These are phyloP conservation scores for Penicillium expansum DNA, from an alignment of 2,329 filamentous ascomycete genomes.

Conservation along the genomic window DNA sequence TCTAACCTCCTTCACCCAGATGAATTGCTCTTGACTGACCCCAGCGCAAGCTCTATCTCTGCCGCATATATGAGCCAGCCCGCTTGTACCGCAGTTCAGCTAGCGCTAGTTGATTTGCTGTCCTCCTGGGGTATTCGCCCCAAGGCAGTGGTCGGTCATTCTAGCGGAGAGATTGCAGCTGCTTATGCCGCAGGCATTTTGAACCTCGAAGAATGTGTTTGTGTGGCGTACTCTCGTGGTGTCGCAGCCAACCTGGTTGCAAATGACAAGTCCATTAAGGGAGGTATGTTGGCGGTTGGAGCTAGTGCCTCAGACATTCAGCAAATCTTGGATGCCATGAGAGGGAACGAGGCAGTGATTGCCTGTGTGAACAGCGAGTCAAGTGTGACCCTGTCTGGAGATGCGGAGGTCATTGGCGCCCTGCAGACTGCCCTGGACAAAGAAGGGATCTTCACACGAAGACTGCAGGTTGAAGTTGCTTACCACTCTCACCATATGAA, in stretches of 20 bases:
- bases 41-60: constrained; percentile 20
- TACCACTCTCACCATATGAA: constrained; percentile 36
- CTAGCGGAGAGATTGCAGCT: constrained; percentile 34
- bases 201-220: constrained; percentile 19
- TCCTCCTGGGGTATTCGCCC: constrained; percentile 26
- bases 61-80: constrained; percentile 32
- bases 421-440: constrained; percentile 15
- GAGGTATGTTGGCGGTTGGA: constrained; percentile 32
- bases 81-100: constrained; percentile 31
- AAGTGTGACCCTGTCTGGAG: constrained; percentile 27
- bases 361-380: constrained; percentile 28
- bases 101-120: constrained; percentile 31
- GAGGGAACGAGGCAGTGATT: constrained; percentile 19
- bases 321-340: constrained; percentile 19
- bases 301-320: constrained; percentile 18
- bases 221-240: constrained; percentile 27
- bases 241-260: constrained; percentile 16
- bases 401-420: constrained; percentile 20
- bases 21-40: constrained; percentile 20
- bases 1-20: constrained; percentile 12
- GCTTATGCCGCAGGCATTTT: constrained; percentile 32
- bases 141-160: constrained; percentile 31
- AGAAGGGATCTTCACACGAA: constrained; percentile 27
- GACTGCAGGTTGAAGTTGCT: constrained; percentile 27
- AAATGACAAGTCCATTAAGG: constrained; percentile 16